Conservation (phyloP, 2,329 filamentous ascomycete genomes). For the Exophiala xenobiotica region DNA sequence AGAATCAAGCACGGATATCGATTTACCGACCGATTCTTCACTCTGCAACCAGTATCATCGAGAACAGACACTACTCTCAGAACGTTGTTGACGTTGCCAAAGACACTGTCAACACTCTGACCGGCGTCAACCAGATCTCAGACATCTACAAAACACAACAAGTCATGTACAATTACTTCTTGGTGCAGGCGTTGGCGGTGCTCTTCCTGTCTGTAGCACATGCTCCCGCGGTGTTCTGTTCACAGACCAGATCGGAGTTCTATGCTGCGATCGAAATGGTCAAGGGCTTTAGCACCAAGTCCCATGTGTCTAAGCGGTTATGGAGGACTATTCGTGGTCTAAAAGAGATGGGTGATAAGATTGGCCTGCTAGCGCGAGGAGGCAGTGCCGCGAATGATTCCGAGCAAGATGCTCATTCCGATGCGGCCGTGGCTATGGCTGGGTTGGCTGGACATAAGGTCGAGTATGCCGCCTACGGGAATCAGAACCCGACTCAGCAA, state of each 20-base stretch:
- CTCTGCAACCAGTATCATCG: conserved; percentile 77
- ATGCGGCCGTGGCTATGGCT: conserved; percentile 65
- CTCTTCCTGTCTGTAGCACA: conserved; percentile 65
- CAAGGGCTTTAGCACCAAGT: conserved; percentile 61
- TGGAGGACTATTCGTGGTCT: conserved; percentile 65
- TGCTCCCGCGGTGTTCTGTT: conserved; percentile 60
- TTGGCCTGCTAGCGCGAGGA: conserved; percentile 50
- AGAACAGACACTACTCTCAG: conserved; percentile 70
- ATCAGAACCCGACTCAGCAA: conserved; percentile 30
- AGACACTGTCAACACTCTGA: conserved; percentile 62
- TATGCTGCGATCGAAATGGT: conserved; percentile 66
- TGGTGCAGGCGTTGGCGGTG: conserved; percentile 62
- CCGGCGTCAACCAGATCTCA: conserved; percentile 60
- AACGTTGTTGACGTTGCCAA: conserved; percentile 65
- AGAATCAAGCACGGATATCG: conserved; percentile 87
- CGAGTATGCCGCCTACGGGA: conserved; percentile 53
- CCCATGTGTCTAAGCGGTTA: conserved; percentile 60
- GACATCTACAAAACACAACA: conserved; percentile 65
- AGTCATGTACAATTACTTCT: conserved; percentile 66
- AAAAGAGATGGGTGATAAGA: conserved; percentile 62
- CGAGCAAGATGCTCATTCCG: conserved; percentile 57
- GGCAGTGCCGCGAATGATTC: conserved; percentile 32
- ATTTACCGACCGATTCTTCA: conserved; percentile 87
- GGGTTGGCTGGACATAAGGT: conserved; percentile 63
- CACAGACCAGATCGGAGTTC: conserved; percentile 63